Evolutionary conservation across 1,284 basidiomycete species (phyloP), one percentile per base, ranked within the genome.

Genomic region (Porogramme epimiltina): DNA sequence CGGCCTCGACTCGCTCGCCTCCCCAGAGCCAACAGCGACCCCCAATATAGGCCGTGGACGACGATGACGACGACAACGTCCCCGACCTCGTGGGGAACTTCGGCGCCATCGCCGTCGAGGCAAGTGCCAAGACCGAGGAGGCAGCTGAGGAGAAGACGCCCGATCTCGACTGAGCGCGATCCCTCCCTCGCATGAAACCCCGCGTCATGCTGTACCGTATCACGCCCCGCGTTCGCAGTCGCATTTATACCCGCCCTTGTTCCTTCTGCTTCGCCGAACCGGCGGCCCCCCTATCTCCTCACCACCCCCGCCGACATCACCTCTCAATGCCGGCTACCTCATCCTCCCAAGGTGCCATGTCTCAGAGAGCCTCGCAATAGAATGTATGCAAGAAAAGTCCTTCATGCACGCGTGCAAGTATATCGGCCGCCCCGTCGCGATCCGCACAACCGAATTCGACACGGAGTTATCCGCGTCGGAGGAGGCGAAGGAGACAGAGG

Each of bases 1-100:
- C 62, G 97, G 97, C 50, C 95, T 96, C 59, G 97, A 99, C 76
- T 97, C 95, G 25, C 88, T 99, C 65, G 95, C 95, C 56, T 95
- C 93, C 55, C 81, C 87, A 89, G 65, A 87, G 84, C 62, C 87
- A 91, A 69, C 87, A 89, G 68, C 79, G 84, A 71, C 80, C 79
- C 73, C 72, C 76, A 60, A 73, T 66, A 22, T 77, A 70, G n/a
- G 78, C 66, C 42, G 78, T 68, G 31, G 73, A 71, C 25, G 85
- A 81, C 3, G 89, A 89, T 25, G 87, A 75, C 23, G 79, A 79
- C 54, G 79, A 93, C 59, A 91, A 91, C 56, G 93, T 95, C 44
- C 92, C 93, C 43, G 92, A 95, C 71, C 78, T 95, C 54, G 92
- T 95, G 58, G 95, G 96, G 77, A 96, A 91, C 83, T 98, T 97